These are phyloP conservation scores for Aspergillus fijiensis DNA, from an alignment of 2,329 filamentous ascomycete species.

Conservation along the genomic window DNA sequence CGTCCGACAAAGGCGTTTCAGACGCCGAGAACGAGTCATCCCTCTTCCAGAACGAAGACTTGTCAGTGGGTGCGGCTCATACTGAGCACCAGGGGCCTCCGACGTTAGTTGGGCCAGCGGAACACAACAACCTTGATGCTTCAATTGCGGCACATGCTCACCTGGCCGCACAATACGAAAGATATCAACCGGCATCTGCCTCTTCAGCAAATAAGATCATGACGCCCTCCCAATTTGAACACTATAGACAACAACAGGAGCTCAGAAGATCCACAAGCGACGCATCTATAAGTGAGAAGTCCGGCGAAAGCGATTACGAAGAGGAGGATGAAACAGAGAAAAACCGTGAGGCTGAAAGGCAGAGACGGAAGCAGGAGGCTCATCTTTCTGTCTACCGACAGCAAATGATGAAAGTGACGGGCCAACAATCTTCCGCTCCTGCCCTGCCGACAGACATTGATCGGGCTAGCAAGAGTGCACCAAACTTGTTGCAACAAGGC, in stretches of 20 bases:
- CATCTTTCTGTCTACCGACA: slow-evolving; percentile 87
- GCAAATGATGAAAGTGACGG: slow-evolving; percentile 95
- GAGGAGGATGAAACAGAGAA: slow-evolving; percentile 80
- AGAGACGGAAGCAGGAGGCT: slow-evolving; percentile 83
- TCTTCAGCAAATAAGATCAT: slow-evolving; percentile 70
- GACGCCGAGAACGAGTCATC: slow-evolving; percentile 28
- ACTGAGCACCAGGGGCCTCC: slow-evolving; percentile 12
- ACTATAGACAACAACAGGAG: slow-evolving; percentile 68
- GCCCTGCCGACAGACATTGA: slow-evolving; percentile 56
- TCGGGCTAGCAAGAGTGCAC: slow-evolving; percentile 60
- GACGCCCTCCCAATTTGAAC: slow-evolving; percentile 85
- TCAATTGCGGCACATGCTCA: slow-evolving; percentile 46
- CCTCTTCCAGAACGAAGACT: slow-evolving; percentile 26
- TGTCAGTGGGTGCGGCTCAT: slow-evolving; percentile 4
- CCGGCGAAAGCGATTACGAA: slow-evolving; percentile 65
- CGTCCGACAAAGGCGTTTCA: slow-evolving; percentile 18
- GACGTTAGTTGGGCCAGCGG: background rate
- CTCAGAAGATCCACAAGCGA: slow-evolving; percentile 62
- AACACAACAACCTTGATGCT: slow-evolving; percentile 22
- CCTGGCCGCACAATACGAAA: slow-evolving; percentile 48
- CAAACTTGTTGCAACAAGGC: slow-evolving; percentile 53
- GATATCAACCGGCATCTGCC: slow-evolving; percentile 33
- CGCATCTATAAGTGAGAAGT: slow-evolving; percentile 50
- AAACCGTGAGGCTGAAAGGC: slow-evolving; percentile 68
- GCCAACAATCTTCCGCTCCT: slow-evolving; percentile 59